Conservation (phyloP, 2,329 filamentous ascomycete genomes). For the Byssoonygena ceratinophila region DNA sequence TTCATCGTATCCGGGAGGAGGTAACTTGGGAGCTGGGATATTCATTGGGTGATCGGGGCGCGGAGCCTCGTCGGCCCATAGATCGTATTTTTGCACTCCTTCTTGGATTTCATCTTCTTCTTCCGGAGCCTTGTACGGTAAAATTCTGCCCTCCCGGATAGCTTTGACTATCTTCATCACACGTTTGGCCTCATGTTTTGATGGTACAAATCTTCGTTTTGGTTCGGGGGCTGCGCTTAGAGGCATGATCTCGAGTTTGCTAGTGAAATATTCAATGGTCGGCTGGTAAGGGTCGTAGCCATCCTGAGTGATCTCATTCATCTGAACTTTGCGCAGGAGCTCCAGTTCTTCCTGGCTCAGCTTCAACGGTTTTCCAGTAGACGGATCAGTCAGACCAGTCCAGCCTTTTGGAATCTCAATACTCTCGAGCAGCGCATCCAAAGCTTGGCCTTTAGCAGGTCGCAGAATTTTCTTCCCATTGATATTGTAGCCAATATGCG, state of each 20-base stretch:
- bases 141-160: conserved; percentile 84
- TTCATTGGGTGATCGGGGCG: conserved; percentile 83
- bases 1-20: conserved; percentile 86
- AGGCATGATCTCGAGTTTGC: conserved; percentile 85
- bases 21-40: conserved; percentile 82
- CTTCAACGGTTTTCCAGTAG: conserved; percentile 84
- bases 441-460: conserved; percentile 81
- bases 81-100: conserved; percentile 66
- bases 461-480: conserved; percentile 97
- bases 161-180: conserved; percentile 96
- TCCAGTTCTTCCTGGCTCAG: conserved; percentile 81
- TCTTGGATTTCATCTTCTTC: conserved; percentile 64
- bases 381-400: conserved; percentile 89
- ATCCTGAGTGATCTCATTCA: conserved; percentile 76
- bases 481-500: conserved; percentile 97
- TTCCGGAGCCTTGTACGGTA: conserved; percentile 72
- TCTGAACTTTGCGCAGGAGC: conserved; percentile 74
- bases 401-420: conserved; percentile 96
- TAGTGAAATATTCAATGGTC: conserved; percentile 87
- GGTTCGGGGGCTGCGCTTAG: conserved; percentile 89
- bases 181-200: conserved; percentile 91
- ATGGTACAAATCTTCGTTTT: conserved; percentile 88
- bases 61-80: conserved; percentile 88
- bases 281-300: conserved; percentile 91
- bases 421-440: conserved; percentile 87